Percentiles rank a stretch among this genome's conserved stretches.
Conservation (phyloP, 2,329 filamentous ascomycete species). For the Microsporum ferrugineum region DNA sequence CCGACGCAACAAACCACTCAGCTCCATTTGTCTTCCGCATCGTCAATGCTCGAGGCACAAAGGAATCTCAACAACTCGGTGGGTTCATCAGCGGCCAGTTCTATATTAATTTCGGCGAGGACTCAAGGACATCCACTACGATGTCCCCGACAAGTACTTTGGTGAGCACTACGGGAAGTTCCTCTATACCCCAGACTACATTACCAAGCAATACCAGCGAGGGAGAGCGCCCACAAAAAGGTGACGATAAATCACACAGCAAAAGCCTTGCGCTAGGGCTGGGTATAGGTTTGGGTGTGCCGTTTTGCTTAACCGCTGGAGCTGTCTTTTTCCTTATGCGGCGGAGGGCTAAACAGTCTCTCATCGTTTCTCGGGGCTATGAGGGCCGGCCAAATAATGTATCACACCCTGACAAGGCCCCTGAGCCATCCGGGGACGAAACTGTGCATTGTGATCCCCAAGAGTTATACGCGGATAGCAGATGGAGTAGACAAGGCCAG, state of each 20-base stretch:
- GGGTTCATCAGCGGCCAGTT: slow-evolving; percentile 1
- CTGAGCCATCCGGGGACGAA: neutral
- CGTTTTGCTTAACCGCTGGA: neutral
- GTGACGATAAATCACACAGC: neutral
- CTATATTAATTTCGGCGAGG: neutral
- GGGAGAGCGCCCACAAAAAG: neutral
- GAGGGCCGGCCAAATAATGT: neutral
- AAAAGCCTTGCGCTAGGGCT: neutral
- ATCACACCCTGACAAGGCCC: neutral
- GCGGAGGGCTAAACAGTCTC: neutral
- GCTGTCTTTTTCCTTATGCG: neutral
- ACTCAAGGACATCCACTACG: slow-evolving; percentile 41
- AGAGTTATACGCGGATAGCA: neutral
- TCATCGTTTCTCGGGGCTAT: neutral
- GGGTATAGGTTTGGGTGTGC: neutral
- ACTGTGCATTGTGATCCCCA: neutral
- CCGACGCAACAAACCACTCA: slow-evolving; percentile 1
- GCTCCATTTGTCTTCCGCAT: neutral
- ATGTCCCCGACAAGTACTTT: slow-evolving; percentile 58
- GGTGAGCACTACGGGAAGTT: slow-evolving; percentile 35
- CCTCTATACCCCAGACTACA: neutral
- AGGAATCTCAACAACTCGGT: neutral
- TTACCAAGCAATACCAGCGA: neutral
- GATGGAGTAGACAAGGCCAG: neutral
- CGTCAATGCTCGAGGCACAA: neutral